phyloP scores from a whole-genome alignment of 179 eudicot genomes.

The Nepenthes alata region DNA sequence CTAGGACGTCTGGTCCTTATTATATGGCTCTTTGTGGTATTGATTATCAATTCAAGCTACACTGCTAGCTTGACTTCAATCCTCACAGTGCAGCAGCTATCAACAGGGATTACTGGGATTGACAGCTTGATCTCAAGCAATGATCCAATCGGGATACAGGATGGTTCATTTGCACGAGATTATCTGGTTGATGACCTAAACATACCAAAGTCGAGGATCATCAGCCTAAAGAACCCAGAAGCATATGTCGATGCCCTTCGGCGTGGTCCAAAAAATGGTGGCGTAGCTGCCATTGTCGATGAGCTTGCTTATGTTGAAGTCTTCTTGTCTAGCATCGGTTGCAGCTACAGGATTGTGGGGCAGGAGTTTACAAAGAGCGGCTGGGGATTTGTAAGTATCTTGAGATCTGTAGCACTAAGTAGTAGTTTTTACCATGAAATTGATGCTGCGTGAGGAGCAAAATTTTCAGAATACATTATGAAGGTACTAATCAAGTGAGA shows the following conservation, averaged over 20 bases:
- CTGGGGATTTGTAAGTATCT: constrained; percentile 40
- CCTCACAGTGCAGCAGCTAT: constrained; percentile 11
- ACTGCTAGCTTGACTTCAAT: constrained; percentile 14
- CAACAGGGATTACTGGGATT: constrained; percentile 6
- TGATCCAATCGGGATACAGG: constrained; percentile 12
- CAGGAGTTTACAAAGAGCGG: constrained; percentile 30
- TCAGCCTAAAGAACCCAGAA: constrained; percentile 1
- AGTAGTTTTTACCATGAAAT: no score
- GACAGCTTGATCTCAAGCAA: constrained; percentile 12
- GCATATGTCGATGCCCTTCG: constrained; percentile 12
- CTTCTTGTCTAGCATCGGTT: constrained; percentile 19
- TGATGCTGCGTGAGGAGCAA: no score
- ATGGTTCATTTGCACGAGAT: constrained; percentile 13
- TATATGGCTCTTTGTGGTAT: constrained; percentile 14
- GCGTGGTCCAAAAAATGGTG: constrained; percentile 43
- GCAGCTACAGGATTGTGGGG: constrained; percentile 18
- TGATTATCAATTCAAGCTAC: constrained; percentile 15
- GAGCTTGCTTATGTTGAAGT: constrained; percentile 54
- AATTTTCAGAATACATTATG: no score
- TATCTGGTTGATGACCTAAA: constrained; percentile 13
- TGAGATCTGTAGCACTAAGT: background rate
- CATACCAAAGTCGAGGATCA: constrained; percentile 7
- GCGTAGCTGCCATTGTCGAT: constrained; percentile 60
- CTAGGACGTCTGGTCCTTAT: constrained; percentile 11
- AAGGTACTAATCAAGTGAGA: no score